Evolutionary conservation across 352 stramenopile species (phyloP).

Genomic region (Hyaloperonospora arabidopsidis): DNA sequence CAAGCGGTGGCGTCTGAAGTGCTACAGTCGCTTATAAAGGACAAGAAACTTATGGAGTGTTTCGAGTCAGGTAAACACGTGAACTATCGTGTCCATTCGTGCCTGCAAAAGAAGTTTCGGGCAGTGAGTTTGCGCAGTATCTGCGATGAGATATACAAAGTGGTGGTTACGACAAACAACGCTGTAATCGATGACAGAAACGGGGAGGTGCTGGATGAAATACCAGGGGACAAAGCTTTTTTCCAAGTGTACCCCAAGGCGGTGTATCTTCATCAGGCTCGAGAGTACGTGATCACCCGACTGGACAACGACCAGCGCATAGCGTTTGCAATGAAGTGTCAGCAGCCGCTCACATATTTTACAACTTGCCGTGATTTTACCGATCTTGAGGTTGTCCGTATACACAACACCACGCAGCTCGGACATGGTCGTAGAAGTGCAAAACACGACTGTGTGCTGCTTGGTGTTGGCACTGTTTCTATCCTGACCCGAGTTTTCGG

Average conservation of each 20-base stretch:
- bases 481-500: slow-evolving; percentile 78
- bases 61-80: slow-evolving; percentile 25
- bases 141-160: slow-evolving; percentile 50
- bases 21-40: slow-evolving; percentile 25
- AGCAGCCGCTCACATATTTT: slow-evolving; percentile 75
- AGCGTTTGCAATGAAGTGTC: slow-evolving; percentile 60
- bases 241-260: slow-evolving; percentile 89
- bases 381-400: slow-evolving; percentile 77
- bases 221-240: slow-evolving; percentile 82
- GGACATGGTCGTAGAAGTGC: slow-evolving; percentile 1
- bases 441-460: slow-evolving; percentile 16
- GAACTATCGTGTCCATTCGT: slow-evolving; percentile 52
- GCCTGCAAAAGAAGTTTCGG: slow-evolving; percentile 47
- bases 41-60: slow-evolving; percentile 39
- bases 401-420: slow-evolving; percentile 28
- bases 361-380: slow-evolving; percentile 84
- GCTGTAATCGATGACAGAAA: slow-evolving; percentile 22
- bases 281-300: slow-evolving; percentile 86
- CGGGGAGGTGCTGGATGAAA: slow-evolving; percentile 66
- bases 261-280: slow-evolving; percentile 88
- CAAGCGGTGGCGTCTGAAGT: slow-evolving; percentile 9
- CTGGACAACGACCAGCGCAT: slow-evolving; percentile 67
- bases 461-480: slow-evolving; percentile 68
- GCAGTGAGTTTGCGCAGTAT: slow-evolving; percentile 63
- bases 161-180: slow-evolving; percentile 54